Evolutionary conservation across 2,329 filamentous ascomycete genomes (phyloP), one percentile per base, ranked within the genome.

Genomic region (Tolypocladium cylindrosporum): DNA sequence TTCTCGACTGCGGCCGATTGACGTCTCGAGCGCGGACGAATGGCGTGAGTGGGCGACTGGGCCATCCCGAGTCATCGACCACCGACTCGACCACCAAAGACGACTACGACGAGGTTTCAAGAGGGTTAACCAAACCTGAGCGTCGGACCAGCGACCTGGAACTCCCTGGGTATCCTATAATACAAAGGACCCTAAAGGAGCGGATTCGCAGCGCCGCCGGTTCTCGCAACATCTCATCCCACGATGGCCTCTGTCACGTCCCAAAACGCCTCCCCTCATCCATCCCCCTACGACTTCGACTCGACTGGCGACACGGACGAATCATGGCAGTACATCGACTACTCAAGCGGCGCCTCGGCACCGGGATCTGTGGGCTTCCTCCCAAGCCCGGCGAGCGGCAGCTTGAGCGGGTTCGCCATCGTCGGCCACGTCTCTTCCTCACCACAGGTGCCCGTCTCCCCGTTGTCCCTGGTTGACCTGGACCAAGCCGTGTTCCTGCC

Each of bases 351-450:
- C 58, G 68, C 65, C 36, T 73, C 72, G 19, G 70, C 65, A 4
- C 63, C 74, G 0, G 73, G 69, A 0, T 76, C 76, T 0, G 69
- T 75, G 11, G 75, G 72, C 21, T 78, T 81, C 60, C 68, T 79
- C 21, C 74, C 77, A 34, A 81, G 80, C 61, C 80, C 81, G 6
- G 75, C 75, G 13, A 79, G 75, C 62, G 74, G 75, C 16, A 82
- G 80, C 59, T 67, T 83, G 62, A 75, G 74, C 42, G 79, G 80
- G 27, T 83, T 77, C 68, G 74, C 72, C 14, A 68, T 82, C 50
- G 67, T 82, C 53, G 72, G 75, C 37, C 73, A 74, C 61, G 63
- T 67, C 19, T 67, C 66, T 34, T 66, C 63, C 41, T 63, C 63
- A 39, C 71, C 68, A 19, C 67, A 67, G 48, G 64, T 65, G 36